Evolutionary conservation across 1,284 basidiomycete species (phyloP).

Genomic region (Tausonia pullulans): DNA sequence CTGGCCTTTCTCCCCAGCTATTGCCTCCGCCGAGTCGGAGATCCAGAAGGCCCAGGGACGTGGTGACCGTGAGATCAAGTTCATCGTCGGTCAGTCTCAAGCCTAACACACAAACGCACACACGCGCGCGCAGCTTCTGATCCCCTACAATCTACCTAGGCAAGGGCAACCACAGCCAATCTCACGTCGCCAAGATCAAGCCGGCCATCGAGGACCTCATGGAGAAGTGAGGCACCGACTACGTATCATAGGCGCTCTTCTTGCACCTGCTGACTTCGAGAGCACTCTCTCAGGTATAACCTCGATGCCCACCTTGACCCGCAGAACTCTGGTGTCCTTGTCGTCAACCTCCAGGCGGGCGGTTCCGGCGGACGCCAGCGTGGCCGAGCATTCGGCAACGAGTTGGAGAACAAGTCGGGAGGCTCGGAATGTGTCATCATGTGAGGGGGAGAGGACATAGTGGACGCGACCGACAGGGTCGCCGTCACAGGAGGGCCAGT

Average conservation of each 20-base stretch:
- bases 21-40: conserved; percentile 54
- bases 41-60: conserved; percentile 54
- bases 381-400: conserved; percentile 47
- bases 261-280: not conserved
- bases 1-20: conserved; percentile 37
- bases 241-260: not conserved
- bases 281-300: conserved; percentile 44
- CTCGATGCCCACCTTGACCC: conserved; percentile 69
- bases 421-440: conserved; percentile 57
- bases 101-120: too few relatives aligned
- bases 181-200: conserved; percentile 75
- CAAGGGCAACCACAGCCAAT: conserved; percentile 75
- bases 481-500: too few relatives aligned
- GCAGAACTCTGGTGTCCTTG: conserved; percentile 69
- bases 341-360: conserved; percentile 56
- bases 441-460: conserved; percentile 35
- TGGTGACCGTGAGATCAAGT: conserved; percentile 57
- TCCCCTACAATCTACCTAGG: conserved; percentile 30
- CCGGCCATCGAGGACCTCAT: conserved; percentile 86
- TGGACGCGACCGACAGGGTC: not conserved
- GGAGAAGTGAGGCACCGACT: conserved; percentile 48
- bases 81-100: conserved; percentile 67
- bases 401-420: conserved; percentile 36
- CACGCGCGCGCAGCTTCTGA: too few relatives aligned
- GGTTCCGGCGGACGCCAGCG: conserved; percentile 41